Evolutionary conservation across 306 rosid genomes (phyloP).

Genomic region (Luffa aegyptiaca): DNA sequence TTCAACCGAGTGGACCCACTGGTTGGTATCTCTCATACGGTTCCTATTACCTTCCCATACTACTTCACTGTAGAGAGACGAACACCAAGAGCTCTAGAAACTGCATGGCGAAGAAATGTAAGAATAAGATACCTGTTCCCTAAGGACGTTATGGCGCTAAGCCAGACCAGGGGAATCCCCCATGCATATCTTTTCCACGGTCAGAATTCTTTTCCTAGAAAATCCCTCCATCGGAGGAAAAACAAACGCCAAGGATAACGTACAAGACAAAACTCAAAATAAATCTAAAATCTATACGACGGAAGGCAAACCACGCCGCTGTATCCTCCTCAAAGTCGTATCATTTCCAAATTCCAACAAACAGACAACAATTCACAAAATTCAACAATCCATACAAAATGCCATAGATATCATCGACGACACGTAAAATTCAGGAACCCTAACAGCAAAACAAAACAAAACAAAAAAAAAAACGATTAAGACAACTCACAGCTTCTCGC

Average conservation of each 20-base stretch:
- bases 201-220: not conserved
- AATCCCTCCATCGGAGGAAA: not conserved
- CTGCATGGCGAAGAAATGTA: not conserved
- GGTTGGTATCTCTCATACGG: not conserved
- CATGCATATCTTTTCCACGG: not conserved
- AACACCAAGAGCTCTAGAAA: not conserved
- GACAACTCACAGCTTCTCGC: slow-evolving; percentile 78
- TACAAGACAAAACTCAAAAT: not conserved
- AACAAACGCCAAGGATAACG: not conserved
- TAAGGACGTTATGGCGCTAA: not conserved
- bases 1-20: not conserved
- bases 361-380: not conserved
- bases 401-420: not conserved
- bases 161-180: not conserved
- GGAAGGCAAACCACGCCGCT: not conserved
- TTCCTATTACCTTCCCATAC: not conserved
- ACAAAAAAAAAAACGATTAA: not conserved
- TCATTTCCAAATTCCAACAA: not conserved
- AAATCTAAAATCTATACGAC: not conserved
- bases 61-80: not conserved
- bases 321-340: not conserved
- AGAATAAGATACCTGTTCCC: not conserved
- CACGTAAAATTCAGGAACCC: not conserved
- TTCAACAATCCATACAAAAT: not conserved
- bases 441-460: not conserved